A percentile compares a stretch with the other conserved stretches of the same genome.
Conservation (phyloP, 2,329 filamentous ascomycete genomes). For the Fusarium devonianum region DNA sequence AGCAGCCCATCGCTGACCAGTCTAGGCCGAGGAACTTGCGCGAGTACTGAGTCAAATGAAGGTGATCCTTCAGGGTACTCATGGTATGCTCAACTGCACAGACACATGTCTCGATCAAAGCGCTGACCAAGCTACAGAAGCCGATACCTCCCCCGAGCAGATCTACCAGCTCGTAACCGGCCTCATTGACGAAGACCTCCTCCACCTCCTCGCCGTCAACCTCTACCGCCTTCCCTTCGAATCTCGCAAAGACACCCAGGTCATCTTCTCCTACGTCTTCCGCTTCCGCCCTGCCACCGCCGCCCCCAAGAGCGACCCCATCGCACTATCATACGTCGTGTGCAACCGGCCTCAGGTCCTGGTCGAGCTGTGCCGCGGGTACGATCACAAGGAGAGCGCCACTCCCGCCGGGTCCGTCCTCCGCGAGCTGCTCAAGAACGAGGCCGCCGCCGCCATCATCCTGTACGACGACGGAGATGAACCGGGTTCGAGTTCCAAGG, state of each 20-base stretch:
- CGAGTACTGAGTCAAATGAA: constrained; percentile 92
- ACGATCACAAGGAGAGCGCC: constrained; percentile 88
- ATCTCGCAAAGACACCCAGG: constrained; percentile 92
- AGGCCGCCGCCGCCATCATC: constrained; percentile 88
- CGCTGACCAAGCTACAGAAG: constrained; percentile 62
- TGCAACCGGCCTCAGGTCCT: constrained; percentile 86
- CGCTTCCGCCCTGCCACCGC: constrained; percentile 80
- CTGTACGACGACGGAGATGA: constrained; percentile 87
- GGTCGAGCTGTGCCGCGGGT: constrained; percentile 86
- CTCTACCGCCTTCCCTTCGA: constrained; percentile 92
- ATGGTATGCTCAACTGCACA: constrained; percentile 65
- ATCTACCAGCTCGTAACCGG: constrained; percentile 85
- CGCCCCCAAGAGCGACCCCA: constrained; percentile 74
- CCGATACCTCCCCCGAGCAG: constrained; percentile 85
- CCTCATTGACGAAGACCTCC: constrained; percentile 87
- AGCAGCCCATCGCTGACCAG: constrained; percentile 1
- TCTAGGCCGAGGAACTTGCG: constrained; percentile 83
- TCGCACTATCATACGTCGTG: constrained; percentile 88
- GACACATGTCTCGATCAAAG: constrained; percentile 1
- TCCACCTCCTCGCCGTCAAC: constrained; percentile 81
- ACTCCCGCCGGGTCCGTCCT: constrained; percentile 90
- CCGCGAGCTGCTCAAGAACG: constrained; percentile 86
- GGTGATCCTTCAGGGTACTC: constrained; percentile 88
- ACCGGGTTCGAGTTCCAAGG: constrained; percentile 74
- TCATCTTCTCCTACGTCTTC: constrained; percentile 94